phyloP scores from a whole-genome alignment of 345 rosid species.

The Trapa incisa region DNA sequence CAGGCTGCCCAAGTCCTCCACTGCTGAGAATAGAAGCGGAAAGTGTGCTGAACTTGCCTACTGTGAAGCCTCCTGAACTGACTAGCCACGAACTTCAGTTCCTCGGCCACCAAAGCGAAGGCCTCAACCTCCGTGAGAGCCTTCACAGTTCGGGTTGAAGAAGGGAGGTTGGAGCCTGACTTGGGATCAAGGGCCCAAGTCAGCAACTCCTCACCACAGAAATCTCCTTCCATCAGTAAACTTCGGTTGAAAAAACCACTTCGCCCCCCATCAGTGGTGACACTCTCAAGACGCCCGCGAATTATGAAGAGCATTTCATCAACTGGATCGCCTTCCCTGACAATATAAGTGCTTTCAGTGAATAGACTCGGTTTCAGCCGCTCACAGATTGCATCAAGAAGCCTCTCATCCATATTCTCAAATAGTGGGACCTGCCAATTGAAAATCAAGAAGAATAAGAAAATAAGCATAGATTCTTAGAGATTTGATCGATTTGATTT shows the following conservation, averaged over 20 bases:
- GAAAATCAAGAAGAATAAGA: background rate
- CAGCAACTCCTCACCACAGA: slow-evolving; percentile 90
- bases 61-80: slow-evolving; percentile 93
- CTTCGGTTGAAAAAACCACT: slow-evolving; percentile 87
- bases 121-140: slow-evolving; percentile 85
- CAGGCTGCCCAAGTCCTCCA: slow-evolving; percentile 99
- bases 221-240: slow-evolving; percentile 77
- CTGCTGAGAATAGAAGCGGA: slow-evolving; percentile 90
- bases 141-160: slow-evolving; percentile 92
- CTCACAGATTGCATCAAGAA: slow-evolving; percentile 94
- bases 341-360: slow-evolving; percentile 67
- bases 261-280: slow-evolving; percentile 91
- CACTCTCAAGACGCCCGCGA: slow-evolving; percentile 92
- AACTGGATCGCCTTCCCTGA: slow-evolving; percentile 93
- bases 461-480: background rate
- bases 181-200: slow-evolving; percentile 98
- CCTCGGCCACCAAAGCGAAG: slow-evolving; percentile 80
- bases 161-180: slow-evolving; percentile 72
- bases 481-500: background rate
- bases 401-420: slow-evolving; percentile 86
- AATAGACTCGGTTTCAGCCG: slow-evolving; percentile 74
- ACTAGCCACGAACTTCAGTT: slow-evolving; percentile 83
- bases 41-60: slow-evolving; percentile 91
- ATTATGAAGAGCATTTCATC: slow-evolving; percentile 95
- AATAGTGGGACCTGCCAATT: slow-evolving; percentile 67